Evolutionary conservation across 129 eudicot species (phyloP), one percentile per base, ranked within the genome.

Genomic region (Oenanthe sinensis): DNA sequence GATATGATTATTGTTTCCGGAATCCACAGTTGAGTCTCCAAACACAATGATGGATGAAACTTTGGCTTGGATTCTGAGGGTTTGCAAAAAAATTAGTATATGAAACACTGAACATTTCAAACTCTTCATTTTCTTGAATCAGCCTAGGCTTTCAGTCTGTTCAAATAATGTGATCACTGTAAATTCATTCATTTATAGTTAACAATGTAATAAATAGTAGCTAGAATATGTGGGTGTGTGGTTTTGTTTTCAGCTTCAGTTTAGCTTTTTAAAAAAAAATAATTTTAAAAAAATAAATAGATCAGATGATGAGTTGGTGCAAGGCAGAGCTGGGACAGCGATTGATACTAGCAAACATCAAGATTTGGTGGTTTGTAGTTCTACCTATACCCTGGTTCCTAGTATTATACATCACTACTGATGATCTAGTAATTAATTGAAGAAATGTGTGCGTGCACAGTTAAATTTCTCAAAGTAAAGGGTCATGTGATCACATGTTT

Each of bases 21-120:
- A 71, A 85, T 93, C 98, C 16, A 93, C 98, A 3, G 96, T 81
- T 3, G 98, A 93, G 82, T 93, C 98, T 75, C 98, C 98, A 24
- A 93, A 91, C 52, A 91, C 97, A 30, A 93, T 91, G 52, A 93
- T 81, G 24, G 92, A 85, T 6, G 98, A 19, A 71, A 93, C 86
- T 74, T 85, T 82, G 0, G 97, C 92, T 16, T 83, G 50, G 17
- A 69, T 71, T 4, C 40, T 17, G 75, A 81, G 77, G 69, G 81
- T 3, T 17, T 83, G 78, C 80, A 74, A 63, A 26, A 83, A 80
- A 62, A 91, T 14, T 22, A 71, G 77, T 11, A 28, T 58, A 78
- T 78, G 65, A 30, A 87, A 46, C 19, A 90, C 67, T 76, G 87
- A 82, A 8, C 79, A 24, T 65, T 26, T 24, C 39, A 65, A 28